Base-by-base conservation (phyloP, 2,329 filamentous ascomycete species). In the Arthroderma uncinatum region DNA sequence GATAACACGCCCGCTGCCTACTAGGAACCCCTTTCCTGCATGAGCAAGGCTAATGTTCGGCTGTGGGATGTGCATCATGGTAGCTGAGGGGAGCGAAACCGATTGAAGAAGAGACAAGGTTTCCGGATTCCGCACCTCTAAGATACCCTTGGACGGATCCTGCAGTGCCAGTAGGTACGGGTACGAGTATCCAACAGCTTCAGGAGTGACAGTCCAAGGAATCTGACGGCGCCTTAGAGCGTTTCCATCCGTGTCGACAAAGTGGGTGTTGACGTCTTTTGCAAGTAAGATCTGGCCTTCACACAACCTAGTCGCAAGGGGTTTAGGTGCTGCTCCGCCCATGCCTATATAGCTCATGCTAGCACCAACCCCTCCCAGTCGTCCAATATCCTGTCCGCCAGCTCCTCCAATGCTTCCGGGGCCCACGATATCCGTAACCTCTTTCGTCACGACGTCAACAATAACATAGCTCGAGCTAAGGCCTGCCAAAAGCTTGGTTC, bases 311-410 rank as follows among this genome's bases (percentile, higher is more conserved):
- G 91, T 85, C 4, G 89, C 89, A 64, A 98, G 78, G 5, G 93
- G 94, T 66, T 89, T 94, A 1, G 93, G 92, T 57, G 92, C 89
- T 76, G 90, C 93, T 42, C 89, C 87, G 53, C 89, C 90, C 68
- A 97, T 84, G 0, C 92, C 92, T 81, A 97, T 95, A 68, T 97
- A 97, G 47, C 91, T 90, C 89, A 97, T 96, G 52, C 89, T 88
- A 6, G 86, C 87, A 56, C 85, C 87, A 59, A 86, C 87, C 61
- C 92, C 85, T 4, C 89, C 89, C 63, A 96, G 92, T 37, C 90
- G 82, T 57, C 83, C 84, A 1, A 80, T 82, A 62, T 87, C 84
- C 65, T 81, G 77, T 4, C 79, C 78, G 23, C 82, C 78, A 6
- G 79, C 78, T 23, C 85, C 85, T 9, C 83, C 85, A 57, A 87